Percentiles rank a stretch among this genome's conserved stretches.
These are phyloP conservation scores for Ophiostoma quercus DNA, from an alignment of 2,329 filamentous ascomycete species.

Conservation along the genomic window DNA sequence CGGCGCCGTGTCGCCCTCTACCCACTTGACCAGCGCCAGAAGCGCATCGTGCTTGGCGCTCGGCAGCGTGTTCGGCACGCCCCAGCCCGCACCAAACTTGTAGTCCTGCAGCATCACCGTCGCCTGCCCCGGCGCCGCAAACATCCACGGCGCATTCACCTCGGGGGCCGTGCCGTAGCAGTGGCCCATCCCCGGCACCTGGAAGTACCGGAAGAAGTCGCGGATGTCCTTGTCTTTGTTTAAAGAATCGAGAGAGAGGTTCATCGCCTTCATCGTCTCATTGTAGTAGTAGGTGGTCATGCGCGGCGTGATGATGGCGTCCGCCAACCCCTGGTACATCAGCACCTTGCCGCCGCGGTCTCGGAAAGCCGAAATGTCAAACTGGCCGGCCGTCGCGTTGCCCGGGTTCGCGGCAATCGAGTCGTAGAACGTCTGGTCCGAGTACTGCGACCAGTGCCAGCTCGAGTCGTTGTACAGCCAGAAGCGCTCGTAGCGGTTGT, in stretches of 20 bases:
- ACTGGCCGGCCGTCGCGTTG: conserved; percentile 31
- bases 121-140: conserved; percentile 33
- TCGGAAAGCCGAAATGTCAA: conserved; percentile 19
- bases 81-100: conserved; percentile 24
- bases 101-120: conserved; percentile 21
- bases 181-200: conserved; percentile 48
- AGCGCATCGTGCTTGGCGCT: conserved; percentile 36
- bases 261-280: conserved; percentile 37
- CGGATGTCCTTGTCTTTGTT: conserved; percentile 32
- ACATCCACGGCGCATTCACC: conserved; percentile 35
- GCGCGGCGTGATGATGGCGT: conserved; percentile 36
- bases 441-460: conserved; percentile 34
- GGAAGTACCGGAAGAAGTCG: conserved; percentile 48
- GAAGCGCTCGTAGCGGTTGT: conserved; percentile 31
- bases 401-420: conserved; percentile 32
- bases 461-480: conserved; percentile 32
- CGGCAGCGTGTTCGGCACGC: conserved; percentile 22
- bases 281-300: conserved; percentile 35
- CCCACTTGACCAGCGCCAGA: conserved; percentile 33
- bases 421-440: conserved; percentile 29
- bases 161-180: conserved; percentile 36
- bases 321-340: conserved; percentile 40
- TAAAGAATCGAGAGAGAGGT: conserved; percentile 21
- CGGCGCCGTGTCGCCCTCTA: conserved; percentile 23
- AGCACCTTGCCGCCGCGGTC: conserved; percentile 39